These are phyloP conservation scores for Rubroboletus satanas DNA, from an alignment of 768 basidiomycete species.

Conservation along the genomic window DNA sequence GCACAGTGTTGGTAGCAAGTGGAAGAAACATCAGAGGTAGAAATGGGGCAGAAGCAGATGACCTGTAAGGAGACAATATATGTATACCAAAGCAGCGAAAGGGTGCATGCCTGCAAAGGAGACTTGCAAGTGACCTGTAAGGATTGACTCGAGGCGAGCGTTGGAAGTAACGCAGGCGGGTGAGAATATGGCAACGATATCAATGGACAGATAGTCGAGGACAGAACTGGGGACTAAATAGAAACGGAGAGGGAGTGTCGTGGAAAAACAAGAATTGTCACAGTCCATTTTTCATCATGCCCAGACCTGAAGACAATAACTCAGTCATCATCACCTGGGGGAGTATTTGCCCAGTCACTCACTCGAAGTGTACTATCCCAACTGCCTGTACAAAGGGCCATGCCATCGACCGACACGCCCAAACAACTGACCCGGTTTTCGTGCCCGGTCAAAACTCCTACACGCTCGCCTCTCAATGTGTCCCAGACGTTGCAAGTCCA, in stretches of 20 bases:
- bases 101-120: slow-evolving; percentile 29
- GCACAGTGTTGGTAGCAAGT: slow-evolving; percentile 41
- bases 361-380: slow-evolving; percentile 98
- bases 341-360: slow-evolving; percentile 27
- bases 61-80: slow-evolving; percentile 34
- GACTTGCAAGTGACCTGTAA: slow-evolving; percentile 47
- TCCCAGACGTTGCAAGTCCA: slow-evolving; percentile 99
- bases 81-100: slow-evolving; percentile 36
- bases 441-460: slow-evolving; percentile 95
- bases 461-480: slow-evolving; percentile 95
- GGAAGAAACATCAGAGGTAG: slow-evolving; percentile 33
- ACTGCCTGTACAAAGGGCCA: slow-evolving; percentile 97
- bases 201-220: slow-evolving; percentile 37
- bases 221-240: slow-evolving; percentile 19
- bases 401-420: slow-evolving; percentile 93
- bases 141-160: slow-evolving; percentile 59
- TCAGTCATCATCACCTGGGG: slow-evolving; percentile 5
- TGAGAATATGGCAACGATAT: slow-evolving; percentile 53
- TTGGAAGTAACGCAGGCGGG: slow-evolving; percentile 44
- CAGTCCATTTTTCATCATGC: slow-evolving; percentile 50
- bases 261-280: slow-evolving; percentile 22
- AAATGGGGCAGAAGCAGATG: slow-evolving; percentile 32
- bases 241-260: slow-evolving; percentile 23
- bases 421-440: slow-evolving; percentile 98
- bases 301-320: slow-evolving; percentile 60